Base-by-base conservation (phyloP, 352 stramenopile species). In the Poterioochromonas sp. region DNA sequence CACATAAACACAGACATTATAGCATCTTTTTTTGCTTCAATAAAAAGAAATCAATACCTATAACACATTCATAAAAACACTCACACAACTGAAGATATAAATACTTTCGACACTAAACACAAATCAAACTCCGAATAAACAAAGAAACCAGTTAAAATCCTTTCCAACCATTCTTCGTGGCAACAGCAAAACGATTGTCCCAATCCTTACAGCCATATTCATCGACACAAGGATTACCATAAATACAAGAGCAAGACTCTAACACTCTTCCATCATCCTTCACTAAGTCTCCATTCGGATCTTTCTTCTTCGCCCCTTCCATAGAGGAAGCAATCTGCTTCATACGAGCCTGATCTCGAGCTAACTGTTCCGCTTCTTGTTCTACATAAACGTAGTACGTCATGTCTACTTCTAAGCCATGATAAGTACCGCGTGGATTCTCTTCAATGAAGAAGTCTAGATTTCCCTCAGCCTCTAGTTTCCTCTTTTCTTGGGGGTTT, bases 121-220 rank as follows among this genome's bases (percentile, higher is more conserved):
- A n/a, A n/a, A n/a, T n/a, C n/a, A n/a, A n/a, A n/a, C n/a, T n/a
- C n/a, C n/a, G n/a, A n/a, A n/a, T n/a, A n/a, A n/a, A n/a, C n/a
- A n/a, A n/a, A n/a, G n/a, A n/a, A n/a, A n/a, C n/a, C n/a, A 71
- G 8, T 83, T 83, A 93, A 74, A 92, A 93, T 0, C 88, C 88
- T 82, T 95, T 95, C 90, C 90, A 95, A 0, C 90, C 89, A 77
- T 94, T 93, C 11, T 87, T 85, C 18, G 85, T 92, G 0, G 90
- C 88, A n/a, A 94, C 79, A 0, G 87, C 89, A 79, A 90, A 92
- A 0, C 89, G 84, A 32, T 88, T 87, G 79, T 92, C 85, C 89
- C 90, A 94, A 81, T 95, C 88, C 49, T 88, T 90, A 76, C 90
- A 95, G 22, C 88, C 88, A 64, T 95, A 95, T 63, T 95, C 87